Evolutionary conservation across 306 rosid species (phyloP).

Genomic region (Cucumis hystrix): DNA sequence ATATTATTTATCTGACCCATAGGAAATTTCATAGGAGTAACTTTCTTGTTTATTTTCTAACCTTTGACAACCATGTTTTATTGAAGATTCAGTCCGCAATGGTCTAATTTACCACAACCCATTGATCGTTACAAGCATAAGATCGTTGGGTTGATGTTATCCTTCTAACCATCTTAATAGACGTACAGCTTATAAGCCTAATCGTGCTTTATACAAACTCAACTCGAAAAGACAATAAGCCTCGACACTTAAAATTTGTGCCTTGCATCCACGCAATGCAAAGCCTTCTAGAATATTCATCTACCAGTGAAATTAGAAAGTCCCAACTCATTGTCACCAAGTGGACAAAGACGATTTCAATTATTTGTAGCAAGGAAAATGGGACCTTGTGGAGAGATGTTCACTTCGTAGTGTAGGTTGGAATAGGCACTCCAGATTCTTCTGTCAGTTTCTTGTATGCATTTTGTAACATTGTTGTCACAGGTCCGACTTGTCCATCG

Average conservation of each 20-base stretch:
- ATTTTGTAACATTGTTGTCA: slow-evolving; percentile 54
- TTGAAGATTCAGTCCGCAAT: not conserved
- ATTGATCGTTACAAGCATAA: not conserved
- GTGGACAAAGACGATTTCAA: not conserved
- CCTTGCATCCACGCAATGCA: not conserved
- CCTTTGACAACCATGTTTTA: not conserved
- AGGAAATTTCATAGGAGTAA: too few relatives aligned
- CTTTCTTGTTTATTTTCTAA: not conserved
- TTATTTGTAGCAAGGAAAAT: not conserved
- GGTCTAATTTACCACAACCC: not conserved
- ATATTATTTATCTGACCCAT: too few relatives aligned
- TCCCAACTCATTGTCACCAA: not conserved
- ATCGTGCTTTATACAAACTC: not conserved
- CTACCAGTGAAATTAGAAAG: not conserved
- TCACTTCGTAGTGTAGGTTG: slow-evolving; percentile 16
- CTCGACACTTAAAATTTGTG: not conserved
- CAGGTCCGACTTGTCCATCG: slow-evolving; percentile 60
- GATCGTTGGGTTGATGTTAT: not conserved
- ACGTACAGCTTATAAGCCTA: not conserved
- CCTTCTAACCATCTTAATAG: not conserved
- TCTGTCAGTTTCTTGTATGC: slow-evolving; percentile 60
- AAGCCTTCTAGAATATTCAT: not conserved
- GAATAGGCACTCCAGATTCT: slow-evolving; percentile 48
- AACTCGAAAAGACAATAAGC: not conserved
- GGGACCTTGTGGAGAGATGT: slow-evolving; percentile 4